Base-by-base conservation (phyloP, 768 basidiomycete species). In the Auriscalpium orientale region DNA sequence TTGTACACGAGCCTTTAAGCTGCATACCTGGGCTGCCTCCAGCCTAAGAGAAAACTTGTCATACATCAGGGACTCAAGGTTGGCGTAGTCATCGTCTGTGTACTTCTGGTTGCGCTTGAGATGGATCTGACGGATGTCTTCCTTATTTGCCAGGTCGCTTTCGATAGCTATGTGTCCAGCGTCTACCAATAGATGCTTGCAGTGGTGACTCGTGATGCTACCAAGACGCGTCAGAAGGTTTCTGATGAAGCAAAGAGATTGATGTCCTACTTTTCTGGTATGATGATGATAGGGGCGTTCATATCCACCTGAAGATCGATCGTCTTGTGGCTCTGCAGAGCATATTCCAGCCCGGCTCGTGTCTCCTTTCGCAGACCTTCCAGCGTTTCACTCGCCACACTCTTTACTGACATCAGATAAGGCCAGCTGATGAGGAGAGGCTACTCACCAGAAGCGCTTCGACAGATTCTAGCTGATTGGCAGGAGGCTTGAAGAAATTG, bases 131-230 rank as follows among this genome's bases (percentile, higher is more conserved):
- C 84, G 79, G 46, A 95, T 77, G 4, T 85, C 84, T 36, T 82
- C 77, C 73, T 98, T 91, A 64, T 90, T 83, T 4, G 85, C 97
- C 3, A 98, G 79, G 56, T 95, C 82, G 65, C 93, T 95, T 67
- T 89, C 86, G 37, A 99, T 85, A 2, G 94, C 82, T 61, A 99
- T 95, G 67, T 98, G 97, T 57, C 97, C 97, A 5, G 95, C 97
- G 67, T 98, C 97, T 52, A 98, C 76, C 15, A 98, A 82, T 52
- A 98, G 78, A 67, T 97, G 89, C 64, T 83, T 91, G 72, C 92
- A 88, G 20, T 83, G 71, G 57, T 80, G 78, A 8, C 82, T 82
- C 3, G 85, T 87, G 50, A 98, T 80, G 56, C 1, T 57, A 21
- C 37, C 10, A 43, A 58, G 44, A 55, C 43, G 52, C 45, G 21